Conservation (phyloP, 805 yeast genomes). For the Candida patagonica region DNA sequence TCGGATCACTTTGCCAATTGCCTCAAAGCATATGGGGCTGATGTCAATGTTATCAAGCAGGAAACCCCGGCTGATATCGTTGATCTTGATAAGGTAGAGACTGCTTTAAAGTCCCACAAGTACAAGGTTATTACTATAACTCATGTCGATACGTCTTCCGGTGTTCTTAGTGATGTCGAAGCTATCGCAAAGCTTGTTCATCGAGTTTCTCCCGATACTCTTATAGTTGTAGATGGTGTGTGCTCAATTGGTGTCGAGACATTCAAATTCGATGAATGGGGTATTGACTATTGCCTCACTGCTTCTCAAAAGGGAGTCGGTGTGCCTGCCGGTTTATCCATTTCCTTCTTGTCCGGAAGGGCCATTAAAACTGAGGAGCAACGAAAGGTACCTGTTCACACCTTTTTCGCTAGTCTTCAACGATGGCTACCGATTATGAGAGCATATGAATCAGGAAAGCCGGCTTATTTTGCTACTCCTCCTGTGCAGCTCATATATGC, state of each 20-base stretch:
- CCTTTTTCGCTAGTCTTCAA: slow-evolving; percentile 62
- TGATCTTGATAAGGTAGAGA: slow-evolving; percentile 45
- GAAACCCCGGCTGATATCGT: slow-evolving; percentile 59
- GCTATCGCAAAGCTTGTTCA: slow-evolving; percentile 53
- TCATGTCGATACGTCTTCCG: slow-evolving; percentile 95
- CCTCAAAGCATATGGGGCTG: slow-evolving; percentile 60
- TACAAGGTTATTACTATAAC: slow-evolving; percentile 76
- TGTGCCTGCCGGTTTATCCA: slow-evolving; percentile 84
- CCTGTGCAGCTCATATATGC: slow-evolving; percentile 82
- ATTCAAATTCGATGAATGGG: slow-evolving; percentile 82
- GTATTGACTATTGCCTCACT: slow-evolving; percentile 75
- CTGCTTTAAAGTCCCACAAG: slow-evolving; percentile 40
- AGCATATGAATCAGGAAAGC: slow-evolving; percentile 71
- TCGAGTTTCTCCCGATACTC: slow-evolving; percentile 62
- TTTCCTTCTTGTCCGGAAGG: slow-evolving; percentile 65
- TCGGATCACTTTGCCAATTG: slow-evolving; percentile 75
- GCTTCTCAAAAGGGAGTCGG: slow-evolving; percentile 96
- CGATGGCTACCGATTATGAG: slow-evolving; percentile 86
- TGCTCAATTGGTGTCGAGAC: slow-evolving; percentile 90
- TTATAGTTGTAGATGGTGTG: slow-evolving; percentile 86
- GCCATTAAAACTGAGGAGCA: slow-evolving; percentile 58
- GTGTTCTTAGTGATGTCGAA: slow-evolving; percentile 71
- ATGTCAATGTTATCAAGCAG: slow-evolving; percentile 66
- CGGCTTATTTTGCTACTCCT: slow-evolving; percentile 95
- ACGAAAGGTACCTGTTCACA: slow-evolving; percentile 34